Evolutionary conservation across 2,329 filamentous ascomycete species (phyloP), one percentile per base, ranked within the genome.

Genomic region (Raffaelea albimanens): DNA sequence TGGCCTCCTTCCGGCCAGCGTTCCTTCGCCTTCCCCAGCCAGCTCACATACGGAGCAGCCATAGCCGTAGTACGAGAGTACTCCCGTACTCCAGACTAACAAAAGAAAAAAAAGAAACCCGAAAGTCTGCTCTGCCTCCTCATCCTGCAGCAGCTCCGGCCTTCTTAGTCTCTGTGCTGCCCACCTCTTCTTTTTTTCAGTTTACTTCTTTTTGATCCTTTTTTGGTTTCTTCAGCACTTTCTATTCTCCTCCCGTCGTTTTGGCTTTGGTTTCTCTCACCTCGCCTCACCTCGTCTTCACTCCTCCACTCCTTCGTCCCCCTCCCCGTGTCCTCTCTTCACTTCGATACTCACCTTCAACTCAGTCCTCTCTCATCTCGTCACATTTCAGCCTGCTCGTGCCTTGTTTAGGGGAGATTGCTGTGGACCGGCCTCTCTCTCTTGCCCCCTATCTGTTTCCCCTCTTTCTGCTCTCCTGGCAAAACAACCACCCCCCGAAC

Each of bases 381-480:
- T 40, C 39, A 20, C 10, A 22, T 22, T 19, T 8, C 18, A 14
- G 5, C 18, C n/a, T n/a, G n/a, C n/a, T n/a, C n/a, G n/a, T 40
- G 39, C 39, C 39, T 20, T 40, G 39, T 9, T 40, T 13, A 7
- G 31, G n/a, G 44, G 45, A 50, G 45, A 47, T 47, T 50, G 45
- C 49, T 47, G 49, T 50, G 45, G 49, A 50, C 41, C 49, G 19
- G 31, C 42, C 1, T n/a, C 14, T 31, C 19, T 31, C 34, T 38
- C 20, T 20, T 40, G 18, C 20, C 38, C 19, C 20, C 20, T 20
- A 40, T 11, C n/a, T 40, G 4, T 40, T 14, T 5, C 38, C 18
- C n/a, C 38, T 40, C 25, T 7, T 13, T 29, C 25, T 29, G 7
- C 13, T 29, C 13, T 38, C n/a, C 14, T 38, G 9, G 9, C 34